phyloP scores from a whole-genome alignment of 495 filamentous ascomycete genomes.

The Lichenothelia convexa region DNA sequence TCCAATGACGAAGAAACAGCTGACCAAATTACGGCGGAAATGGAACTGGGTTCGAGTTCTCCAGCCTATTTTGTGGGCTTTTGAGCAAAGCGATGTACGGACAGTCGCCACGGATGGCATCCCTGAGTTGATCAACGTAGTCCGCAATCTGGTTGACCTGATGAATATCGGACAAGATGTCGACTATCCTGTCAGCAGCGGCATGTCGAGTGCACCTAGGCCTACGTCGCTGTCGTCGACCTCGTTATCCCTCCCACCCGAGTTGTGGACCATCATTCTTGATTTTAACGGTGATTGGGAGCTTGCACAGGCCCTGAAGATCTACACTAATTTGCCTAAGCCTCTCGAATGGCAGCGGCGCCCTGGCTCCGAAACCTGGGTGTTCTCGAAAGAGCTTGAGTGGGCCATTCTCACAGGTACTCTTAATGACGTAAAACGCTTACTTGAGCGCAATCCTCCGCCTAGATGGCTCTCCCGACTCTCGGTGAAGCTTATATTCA shows the following conservation, averaged over 20 bases:
- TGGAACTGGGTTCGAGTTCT: conserved; percentile 68
- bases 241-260: conserved; percentile 39
- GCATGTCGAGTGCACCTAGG: no score
- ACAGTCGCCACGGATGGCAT: conserved; percentile 26
- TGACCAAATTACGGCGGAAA: conserved; percentile 57
- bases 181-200: conserved; percentile 18
- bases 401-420: conserved; percentile 60
- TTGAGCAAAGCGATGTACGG: conserved; percentile 31
- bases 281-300: conserved; percentile 81
- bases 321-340: conserved; percentile 56
- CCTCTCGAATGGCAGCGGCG: conserved; percentile 50
- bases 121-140: conserved; percentile 17
- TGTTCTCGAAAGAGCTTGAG: conserved; percentile 52
- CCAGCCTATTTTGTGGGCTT: conserved; percentile 56
- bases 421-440: conserved; percentile 42
- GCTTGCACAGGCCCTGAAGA: conserved; percentile 55
- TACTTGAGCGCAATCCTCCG: conserved; percentile 44
- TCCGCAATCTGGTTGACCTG: conserved; percentile 47
- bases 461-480: conserved; percentile 61
- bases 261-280: conserved; percentile 78
- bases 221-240: not conserved
- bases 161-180: conserved; percentile 42
- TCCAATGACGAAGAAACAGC: conserved; percentile 64
- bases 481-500: conserved; percentile 75
- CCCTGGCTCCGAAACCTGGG: conserved; percentile 21